These are phyloP conservation scores for Cladophialophora bantiana DNA, from an alignment of 2,329 filamentous ascomycete genomes.

Conservation along the genomic window DNA sequence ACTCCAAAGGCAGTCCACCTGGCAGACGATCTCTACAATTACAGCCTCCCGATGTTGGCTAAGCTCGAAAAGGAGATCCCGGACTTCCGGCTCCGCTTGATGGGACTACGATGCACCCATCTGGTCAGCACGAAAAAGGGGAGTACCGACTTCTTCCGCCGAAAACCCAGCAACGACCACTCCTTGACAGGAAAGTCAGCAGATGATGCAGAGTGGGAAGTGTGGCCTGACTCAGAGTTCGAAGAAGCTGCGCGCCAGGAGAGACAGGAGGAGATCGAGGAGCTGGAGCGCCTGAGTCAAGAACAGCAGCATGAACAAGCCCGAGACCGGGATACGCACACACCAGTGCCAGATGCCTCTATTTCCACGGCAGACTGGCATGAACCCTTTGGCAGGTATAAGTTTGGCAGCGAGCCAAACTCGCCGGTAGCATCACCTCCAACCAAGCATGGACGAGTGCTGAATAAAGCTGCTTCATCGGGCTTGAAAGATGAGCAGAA, in stretches of 20 bases:
- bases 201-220: constrained; percentile 66
- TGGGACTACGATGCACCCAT: constrained; percentile 88
- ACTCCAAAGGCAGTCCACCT: constrained; percentile 73
- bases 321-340: constrained; percentile 37
- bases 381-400: constrained; percentile 41
- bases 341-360: constrained; percentile 9
- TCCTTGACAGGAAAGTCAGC: constrained; percentile 44
- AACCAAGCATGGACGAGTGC: constrained; percentile 23
- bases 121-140: constrained; percentile 86
- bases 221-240: constrained; percentile 72
- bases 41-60: constrained; percentile 78
- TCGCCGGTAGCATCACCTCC: constrained; percentile 24
- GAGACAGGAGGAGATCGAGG: constrained; percentile 66
- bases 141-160: constrained; percentile 79
- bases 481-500: constrained; percentile 18
- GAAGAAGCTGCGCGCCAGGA: constrained; percentile 68
- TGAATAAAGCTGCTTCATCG: constrained; percentile 17
- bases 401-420: constrained; percentile 38
- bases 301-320: constrained; percentile 48
- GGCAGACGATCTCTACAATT: constrained; percentile 84
- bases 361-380: constrained; percentile 40
- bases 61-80: constrained; percentile 87
- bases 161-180: constrained; percentile 34
- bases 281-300: constrained; percentile 68
- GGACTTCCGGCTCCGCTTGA: constrained; percentile 77